A percentile compares a stretch with the other conserved stretches of the same genome.
phyloP scores from a whole-genome alignment of 1,139 yeast species.

The Scheffersomyces titani region DNA sequence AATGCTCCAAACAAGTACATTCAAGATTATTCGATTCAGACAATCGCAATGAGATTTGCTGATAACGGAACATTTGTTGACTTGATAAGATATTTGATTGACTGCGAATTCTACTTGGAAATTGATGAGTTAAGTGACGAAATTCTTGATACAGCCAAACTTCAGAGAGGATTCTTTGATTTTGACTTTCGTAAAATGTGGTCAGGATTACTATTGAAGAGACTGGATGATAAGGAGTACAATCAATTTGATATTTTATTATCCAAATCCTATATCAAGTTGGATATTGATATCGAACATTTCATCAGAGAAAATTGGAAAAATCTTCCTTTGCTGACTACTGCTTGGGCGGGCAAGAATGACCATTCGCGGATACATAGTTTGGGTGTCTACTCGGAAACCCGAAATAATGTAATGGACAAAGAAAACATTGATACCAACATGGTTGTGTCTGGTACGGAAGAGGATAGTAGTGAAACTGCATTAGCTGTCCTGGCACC shows the following conservation, averaged over 20 bases:
- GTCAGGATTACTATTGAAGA: conserved; percentile 16
- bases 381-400: conserved; percentile 3
- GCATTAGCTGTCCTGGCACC: not conserved
- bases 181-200: conserved; percentile 21
- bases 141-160: conserved; percentile 14
- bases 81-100: conserved; percentile 22
- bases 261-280: conserved; percentile 9
- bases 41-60: conserved; percentile 19
- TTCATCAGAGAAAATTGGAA: conserved; percentile 16
- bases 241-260: conserved; percentile 21
- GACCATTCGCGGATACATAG: not conserved
- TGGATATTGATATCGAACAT: conserved; percentile 16
- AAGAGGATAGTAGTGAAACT: not conserved
- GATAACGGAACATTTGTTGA: conserved; percentile 16
- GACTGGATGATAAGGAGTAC: conserved; percentile 11
- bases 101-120: conserved; percentile 22
- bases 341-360: conserved; percentile 10
- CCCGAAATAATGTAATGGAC: not conserved
- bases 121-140: conserved; percentile 17
- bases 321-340: conserved; percentile 12
- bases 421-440: not conserved
- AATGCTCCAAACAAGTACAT: conserved; percentile 36
- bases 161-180: conserved; percentile 14
- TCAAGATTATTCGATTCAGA: conserved; percentile 21
- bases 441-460: not conserved